Conservation (phyloP, 2,329 filamentous ascomycete species). For the Fusarium sterilihyphosum region DNA sequence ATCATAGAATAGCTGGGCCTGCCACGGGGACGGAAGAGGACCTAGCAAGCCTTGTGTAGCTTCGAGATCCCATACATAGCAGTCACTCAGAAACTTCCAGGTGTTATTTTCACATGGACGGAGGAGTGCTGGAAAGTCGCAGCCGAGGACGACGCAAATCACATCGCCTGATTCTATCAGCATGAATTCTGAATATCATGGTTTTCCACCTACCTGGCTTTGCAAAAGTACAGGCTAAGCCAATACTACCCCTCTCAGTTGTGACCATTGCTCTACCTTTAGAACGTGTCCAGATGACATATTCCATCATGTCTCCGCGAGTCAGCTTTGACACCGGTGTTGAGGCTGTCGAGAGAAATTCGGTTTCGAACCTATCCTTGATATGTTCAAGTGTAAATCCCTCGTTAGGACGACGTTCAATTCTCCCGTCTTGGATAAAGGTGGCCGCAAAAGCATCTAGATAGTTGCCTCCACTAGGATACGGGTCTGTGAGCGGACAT, state of each 20-base stretch:
- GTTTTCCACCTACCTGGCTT: neutral
- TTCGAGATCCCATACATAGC: neutral
- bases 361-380: rapidly evolving
- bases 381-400: neutral
- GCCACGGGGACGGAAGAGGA: neutral
- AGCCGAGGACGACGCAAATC: neutral
- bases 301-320: neutral
- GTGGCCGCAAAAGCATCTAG: neutral
- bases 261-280: neutral
- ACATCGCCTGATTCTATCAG: neutral
- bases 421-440: rapidly evolving
- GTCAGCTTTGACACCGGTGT: neutral
- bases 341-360: neutral
- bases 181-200: rapidly evolving
- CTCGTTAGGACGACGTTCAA: neutral
- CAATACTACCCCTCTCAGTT: neutral
- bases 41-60: neutral
- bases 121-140: neutral
- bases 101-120: neutral
- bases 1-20: neutral
- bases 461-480: neutral
- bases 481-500: neutral
- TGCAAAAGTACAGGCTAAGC: neutral
- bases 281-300: neutral
- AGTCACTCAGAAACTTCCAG: neutral